A percentile compares a stretch with the other conserved stretches of the same genome.
phyloP scores from a whole-genome alignment of 495 filamentous ascomycete genomes.

The Pseudoneurospora amorphoporcata region DNA sequence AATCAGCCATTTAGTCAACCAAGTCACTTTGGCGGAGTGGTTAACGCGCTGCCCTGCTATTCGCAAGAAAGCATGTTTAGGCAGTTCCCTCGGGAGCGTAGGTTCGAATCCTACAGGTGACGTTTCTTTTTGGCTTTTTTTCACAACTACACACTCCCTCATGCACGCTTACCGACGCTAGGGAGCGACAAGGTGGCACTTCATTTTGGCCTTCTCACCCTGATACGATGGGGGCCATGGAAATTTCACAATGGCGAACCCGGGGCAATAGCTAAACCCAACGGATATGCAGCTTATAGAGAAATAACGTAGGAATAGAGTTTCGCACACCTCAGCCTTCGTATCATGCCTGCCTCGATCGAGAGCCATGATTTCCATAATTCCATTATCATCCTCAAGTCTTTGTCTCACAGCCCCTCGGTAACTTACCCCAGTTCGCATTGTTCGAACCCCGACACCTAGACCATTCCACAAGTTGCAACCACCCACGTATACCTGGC shows the following conservation, averaged over 20 bases:
- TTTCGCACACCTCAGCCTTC: background rate
- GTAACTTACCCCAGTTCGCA: background rate
- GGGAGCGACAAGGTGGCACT: too few relatives aligned
- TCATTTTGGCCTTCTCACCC: too few relatives aligned
- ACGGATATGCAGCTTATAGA: background rate
- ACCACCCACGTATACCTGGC: background rate
- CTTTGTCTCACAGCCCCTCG: too few relatives aligned
- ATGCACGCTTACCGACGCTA: too few relatives aligned
- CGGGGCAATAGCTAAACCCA: too few relatives aligned
- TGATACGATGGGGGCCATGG: too few relatives aligned
- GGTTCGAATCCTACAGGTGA: constrained; percentile 12
- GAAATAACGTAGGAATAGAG: background rate
- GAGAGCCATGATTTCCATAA: too few relatives aligned
- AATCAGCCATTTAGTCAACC: background rate
- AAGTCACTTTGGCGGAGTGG: constrained; percentile 14
- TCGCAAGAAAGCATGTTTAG: background rate
- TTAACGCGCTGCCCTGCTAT: constrained; percentile 11
- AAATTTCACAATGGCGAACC: too few relatives aligned
- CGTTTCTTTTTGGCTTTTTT: constrained; percentile 11
- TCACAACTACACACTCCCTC: too few relatives aligned
- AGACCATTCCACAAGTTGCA: background rate
- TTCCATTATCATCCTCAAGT: too few relatives aligned
- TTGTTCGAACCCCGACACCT: background rate
- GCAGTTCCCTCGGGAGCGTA: constrained; percentile 4
- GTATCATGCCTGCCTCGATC: background rate